These are phyloP conservation scores for Kappamyces sp. DNA, from an alignment of 192 early-diverging fungal species.

Conservation along the genomic window DNA sequence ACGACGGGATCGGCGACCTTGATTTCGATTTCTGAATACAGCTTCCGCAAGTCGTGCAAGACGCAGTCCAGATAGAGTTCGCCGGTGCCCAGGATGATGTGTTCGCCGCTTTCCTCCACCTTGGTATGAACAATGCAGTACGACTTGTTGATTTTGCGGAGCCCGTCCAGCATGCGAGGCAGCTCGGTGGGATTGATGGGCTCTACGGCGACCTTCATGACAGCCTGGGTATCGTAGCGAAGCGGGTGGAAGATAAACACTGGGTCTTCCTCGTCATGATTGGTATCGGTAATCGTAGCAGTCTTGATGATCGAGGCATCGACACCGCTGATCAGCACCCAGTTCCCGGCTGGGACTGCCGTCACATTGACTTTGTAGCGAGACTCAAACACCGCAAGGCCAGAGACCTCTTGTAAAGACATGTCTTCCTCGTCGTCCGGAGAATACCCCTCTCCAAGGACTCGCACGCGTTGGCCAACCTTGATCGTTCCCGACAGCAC, in stretches of 20 bases:
- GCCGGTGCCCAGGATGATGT: conserved; percentile 88
- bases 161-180: conserved; percentile 94
- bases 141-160: conserved; percentile 92
- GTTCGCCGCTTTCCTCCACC: conserved; percentile 97
- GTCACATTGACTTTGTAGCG: conserved; percentile 80
- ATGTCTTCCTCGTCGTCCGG: conserved; percentile 96
- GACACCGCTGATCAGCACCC: conserved; percentile 89
- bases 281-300: conserved; percentile 79
- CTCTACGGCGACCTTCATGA: conserved; percentile 93
- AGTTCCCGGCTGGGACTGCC: conserved; percentile 74
- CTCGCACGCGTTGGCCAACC: conserved; percentile 72
- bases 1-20: conserved; percentile 98
- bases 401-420: conserved; percentile 70
- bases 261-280: conserved; percentile 54
- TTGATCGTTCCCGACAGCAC: conserved; percentile 86
- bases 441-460: conserved; percentile 88
- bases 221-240: conserved; percentile 72
- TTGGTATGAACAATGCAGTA: conserved; percentile 82
- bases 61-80: conserved; percentile 96
- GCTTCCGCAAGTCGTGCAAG: conserved; percentile 85
- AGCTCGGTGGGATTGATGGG: conserved; percentile 96
- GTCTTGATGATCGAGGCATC: conserved; percentile 91
- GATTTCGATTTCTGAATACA: conserved; percentile 95
- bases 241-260: conserved; percentile 80
- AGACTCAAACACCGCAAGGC: conserved; percentile 75